Conservation (phyloP, 1,284 basidiomycete species). For the Pterula multifida region DNA sequence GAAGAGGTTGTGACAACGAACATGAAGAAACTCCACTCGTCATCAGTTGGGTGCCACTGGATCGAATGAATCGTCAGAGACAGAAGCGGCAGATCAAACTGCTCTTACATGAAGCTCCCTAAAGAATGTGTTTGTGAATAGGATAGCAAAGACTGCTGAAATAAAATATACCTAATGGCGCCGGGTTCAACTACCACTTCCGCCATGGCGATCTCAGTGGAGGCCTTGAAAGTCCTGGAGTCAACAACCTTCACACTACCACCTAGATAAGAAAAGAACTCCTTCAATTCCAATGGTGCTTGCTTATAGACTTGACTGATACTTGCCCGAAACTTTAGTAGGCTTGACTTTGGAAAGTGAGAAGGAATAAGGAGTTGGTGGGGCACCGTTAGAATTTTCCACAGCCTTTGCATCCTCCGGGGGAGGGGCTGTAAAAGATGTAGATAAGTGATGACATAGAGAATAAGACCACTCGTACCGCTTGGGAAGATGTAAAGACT, state of each 20-base stretch:
- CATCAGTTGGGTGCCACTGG: conserved; percentile 39
- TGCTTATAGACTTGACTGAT: neutral
- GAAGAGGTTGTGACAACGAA: conserved; percentile 7
- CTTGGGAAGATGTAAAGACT: conserved; percentile 48
- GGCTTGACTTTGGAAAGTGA: conserved; percentile 32
- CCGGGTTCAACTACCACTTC: conserved; percentile 47
- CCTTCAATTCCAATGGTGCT: no score
- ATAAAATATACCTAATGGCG: conserved; percentile 34
- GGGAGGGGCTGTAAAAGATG: conserved; percentile 23
- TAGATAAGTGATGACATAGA: conserved; percentile 13
- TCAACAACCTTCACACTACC: conserved; percentile 54
- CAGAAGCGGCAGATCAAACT: neutral
- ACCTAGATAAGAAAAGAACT: no score
- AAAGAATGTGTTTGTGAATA: conserved; percentile 1
- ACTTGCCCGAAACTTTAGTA: conserved; percentile 20
- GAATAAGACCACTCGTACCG: conserved; percentile 11
- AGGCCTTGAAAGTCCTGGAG: conserved; percentile 38
- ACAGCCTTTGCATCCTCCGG: conserved; percentile 23
- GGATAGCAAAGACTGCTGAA: neutral
- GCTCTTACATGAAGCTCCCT: conserved; percentile 42
- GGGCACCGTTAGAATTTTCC: conserved; percentile 30
- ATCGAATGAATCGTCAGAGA: neutral
- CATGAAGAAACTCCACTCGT: conserved; percentile 30
- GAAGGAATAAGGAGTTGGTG: conserved; percentile 38
- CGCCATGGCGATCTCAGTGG: conserved; percentile 42